Evolutionary conservation across 1,284 basidiomycete species (phyloP).

Genomic region (Irpex sp.): DNA sequence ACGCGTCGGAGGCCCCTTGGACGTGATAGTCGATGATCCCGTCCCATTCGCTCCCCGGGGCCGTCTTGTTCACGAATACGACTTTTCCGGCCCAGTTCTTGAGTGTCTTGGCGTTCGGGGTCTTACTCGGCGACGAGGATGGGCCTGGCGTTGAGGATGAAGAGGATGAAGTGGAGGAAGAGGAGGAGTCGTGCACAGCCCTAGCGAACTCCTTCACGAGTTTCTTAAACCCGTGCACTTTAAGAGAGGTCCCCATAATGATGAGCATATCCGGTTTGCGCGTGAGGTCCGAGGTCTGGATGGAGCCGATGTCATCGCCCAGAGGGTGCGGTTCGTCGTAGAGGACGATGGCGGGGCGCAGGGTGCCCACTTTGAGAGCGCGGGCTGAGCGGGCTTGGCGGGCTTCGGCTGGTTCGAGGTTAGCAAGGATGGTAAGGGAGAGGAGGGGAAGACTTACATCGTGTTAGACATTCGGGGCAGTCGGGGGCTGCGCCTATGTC

Average conservation of each 20-base stretch:
- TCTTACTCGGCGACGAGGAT: no score
- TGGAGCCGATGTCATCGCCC: slow-evolving; percentile 78
- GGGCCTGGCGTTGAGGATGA: no score
- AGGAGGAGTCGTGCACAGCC: slow-evolving; percentile 58
- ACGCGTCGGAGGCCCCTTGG: slow-evolving; percentile 73
- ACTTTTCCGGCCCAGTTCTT: slow-evolving; percentile 63
- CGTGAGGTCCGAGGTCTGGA: slow-evolving; percentile 67
- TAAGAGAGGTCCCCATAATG: slow-evolving; percentile 94
- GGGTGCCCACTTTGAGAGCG: slow-evolving; percentile 67
- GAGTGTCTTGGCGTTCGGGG: slow-evolving; percentile 29
- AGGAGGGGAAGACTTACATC: no score
- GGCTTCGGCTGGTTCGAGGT: no score
- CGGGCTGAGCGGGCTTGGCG: slow-evolving; percentile 79
- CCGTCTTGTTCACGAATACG: slow-evolving; percentile 84
- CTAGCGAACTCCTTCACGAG: slow-evolving; percentile 92
- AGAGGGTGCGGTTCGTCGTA: slow-evolving; percentile 88
- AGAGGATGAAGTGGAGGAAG: slow-evolving; percentile 12
- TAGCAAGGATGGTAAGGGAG: no score
- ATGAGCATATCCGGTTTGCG: slow-evolving; percentile 87
- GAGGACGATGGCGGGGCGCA: slow-evolving; percentile 85
- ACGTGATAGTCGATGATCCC: slow-evolving; percentile 85
- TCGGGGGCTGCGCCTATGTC: slow-evolving; percentile 66
- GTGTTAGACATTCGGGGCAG: slow-evolving; percentile 75
- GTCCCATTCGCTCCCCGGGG: slow-evolving; percentile 78
- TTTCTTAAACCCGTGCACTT: slow-evolving; percentile 90